These are phyloP conservation scores for Cladosporium sp. DNA, from an alignment of 2,329 filamentous ascomycete species.

Conservation along the genomic window DNA sequence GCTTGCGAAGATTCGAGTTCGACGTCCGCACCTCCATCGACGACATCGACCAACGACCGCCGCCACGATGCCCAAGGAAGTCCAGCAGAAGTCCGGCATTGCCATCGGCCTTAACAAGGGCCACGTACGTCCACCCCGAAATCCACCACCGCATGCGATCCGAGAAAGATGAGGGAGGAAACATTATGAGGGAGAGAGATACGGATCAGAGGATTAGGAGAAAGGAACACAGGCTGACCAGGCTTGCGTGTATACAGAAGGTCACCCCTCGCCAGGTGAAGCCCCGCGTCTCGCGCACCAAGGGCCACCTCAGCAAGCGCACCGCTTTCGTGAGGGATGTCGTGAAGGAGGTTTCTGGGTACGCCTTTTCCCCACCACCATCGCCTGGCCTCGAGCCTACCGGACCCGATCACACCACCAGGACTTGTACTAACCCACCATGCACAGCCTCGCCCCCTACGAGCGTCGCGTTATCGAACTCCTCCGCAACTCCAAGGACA, in stretches of 20 bases:
- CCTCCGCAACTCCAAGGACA: constrained; percentile 98
- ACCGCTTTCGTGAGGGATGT: constrained; percentile 96
- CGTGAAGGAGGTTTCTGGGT: constrained; percentile 97
- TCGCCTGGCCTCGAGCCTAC: constrained; percentile 10
- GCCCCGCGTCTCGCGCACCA: constrained; percentile 66
- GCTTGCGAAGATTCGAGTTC: constrained; percentile 20
- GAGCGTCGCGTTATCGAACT: constrained; percentile 99
- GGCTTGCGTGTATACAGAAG: constrained; percentile 41
- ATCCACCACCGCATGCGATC: not conserved
- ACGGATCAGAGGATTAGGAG: not conserved
- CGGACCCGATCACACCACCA: not conserved
- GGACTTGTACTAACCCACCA: constrained; percentile 25
- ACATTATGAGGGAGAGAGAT: not conserved
- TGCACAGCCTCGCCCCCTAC: constrained; percentile 54
- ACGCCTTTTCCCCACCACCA: constrained; percentile 47
- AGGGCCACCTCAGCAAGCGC: constrained; percentile 95
- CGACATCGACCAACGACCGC: constrained; percentile 33
- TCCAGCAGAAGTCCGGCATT: constrained; percentile 58
- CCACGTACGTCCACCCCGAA: constrained; percentile 59
- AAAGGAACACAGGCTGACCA: constrained; percentile 14
- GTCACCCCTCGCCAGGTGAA: constrained; percentile 55
- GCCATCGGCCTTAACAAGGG: constrained; percentile 65
- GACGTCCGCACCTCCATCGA: constrained; percentile 21
- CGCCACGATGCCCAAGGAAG: constrained; percentile 54
- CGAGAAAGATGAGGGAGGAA: constrained; percentile 7